These are phyloP conservation scores for Colletotrichum trifolii DNA, from an alignment of 2,329 filamentous ascomycete genomes.

Conservation along the genomic window DNA sequence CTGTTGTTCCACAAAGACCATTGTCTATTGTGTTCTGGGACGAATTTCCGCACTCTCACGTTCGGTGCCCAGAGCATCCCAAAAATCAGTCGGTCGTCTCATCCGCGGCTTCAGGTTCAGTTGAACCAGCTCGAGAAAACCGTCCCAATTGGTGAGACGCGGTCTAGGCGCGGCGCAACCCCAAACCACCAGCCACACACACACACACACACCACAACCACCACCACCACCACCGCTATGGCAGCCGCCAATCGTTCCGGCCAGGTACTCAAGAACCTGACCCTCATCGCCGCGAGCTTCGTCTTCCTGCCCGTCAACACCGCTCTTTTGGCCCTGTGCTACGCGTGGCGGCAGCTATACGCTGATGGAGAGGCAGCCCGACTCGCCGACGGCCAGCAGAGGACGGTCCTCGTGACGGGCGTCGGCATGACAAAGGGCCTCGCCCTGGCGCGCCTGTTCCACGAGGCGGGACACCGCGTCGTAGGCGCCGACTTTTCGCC, in stretches of 20 bases:
- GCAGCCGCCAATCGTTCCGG: slow-evolving; percentile 21
- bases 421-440: slow-evolving; percentile 79
- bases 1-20: slow-evolving; percentile 16
- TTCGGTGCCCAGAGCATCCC: background rate
- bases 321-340: slow-evolving; percentile 8
- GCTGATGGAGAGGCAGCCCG: background rate
- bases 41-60: slow-evolving; percentile 5
- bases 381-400: background rate
- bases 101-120: slow-evolving; percentile 22
- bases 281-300: slow-evolving; percentile 31
- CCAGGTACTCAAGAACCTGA: slow-evolving; percentile 31
- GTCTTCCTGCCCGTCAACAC: slow-evolving; percentile 28
- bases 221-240: slow-evolving; percentile 10
- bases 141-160: slow-evolving; percentile 11
- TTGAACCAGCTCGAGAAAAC: background rate
- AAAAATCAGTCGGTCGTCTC: slow-evolving; percentile 12
- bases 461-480: slow-evolving; percentile 73
- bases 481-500: slow-evolving; percentile 75
- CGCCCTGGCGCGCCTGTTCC: slow-evolving; percentile 72
- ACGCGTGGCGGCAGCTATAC: slow-evolving; percentile 24
- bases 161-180: background rate
- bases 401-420: slow-evolving; percentile 74
- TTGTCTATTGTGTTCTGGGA: slow-evolving; percentile 20
- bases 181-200: no score
- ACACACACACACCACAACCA: no score